Evolutionary conservation across 345 rosid species (phyloP).

Genomic region (Balakata baccata): DNA sequence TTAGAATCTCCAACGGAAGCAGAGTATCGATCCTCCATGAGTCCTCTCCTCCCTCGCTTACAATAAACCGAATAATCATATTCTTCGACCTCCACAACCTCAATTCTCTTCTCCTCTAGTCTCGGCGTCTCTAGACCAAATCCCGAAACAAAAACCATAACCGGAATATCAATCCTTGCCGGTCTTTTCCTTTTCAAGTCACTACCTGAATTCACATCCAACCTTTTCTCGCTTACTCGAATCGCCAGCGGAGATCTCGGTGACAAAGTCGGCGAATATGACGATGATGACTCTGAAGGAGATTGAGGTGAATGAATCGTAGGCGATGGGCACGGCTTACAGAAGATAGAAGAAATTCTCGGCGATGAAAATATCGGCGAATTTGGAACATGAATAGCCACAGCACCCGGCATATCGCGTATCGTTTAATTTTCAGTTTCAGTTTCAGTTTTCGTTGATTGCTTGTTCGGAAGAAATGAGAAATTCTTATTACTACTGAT

Average conservation of each 20-base stretch:
- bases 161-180: slow-evolving; percentile 34
- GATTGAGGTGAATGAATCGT: slow-evolving; percentile 14
- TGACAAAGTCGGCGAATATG: slow-evolving; percentile 4
- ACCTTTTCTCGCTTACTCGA: neutral
- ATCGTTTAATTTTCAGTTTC: neutral
- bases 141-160: slow-evolving; percentile 10
- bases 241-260: slow-evolving; percentile 11
- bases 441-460: neutral
- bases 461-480: neutral
- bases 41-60: slow-evolving; percentile 43
- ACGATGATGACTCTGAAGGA: neutral
- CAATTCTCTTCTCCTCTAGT: slow-evolving; percentile 21
- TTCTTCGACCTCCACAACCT: slow-evolving; percentile 32
- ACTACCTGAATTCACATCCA: slow-evolving; percentile 10
- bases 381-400: slow-evolving; percentile 22
- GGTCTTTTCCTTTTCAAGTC: slow-evolving; percentile 45
- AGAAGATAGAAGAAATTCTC: slow-evolving; percentile 18
- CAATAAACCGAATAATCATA: slow-evolving; percentile 44
- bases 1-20: slow-evolving; percentile 28
- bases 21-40: slow-evolving; percentile 49
- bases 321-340: slow-evolving; percentile 23
- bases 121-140: slow-evolving; percentile 12
- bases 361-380: slow-evolving; percentile 44
- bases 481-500: neutral
- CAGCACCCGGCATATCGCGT: slow-evolving; percentile 25